Evolutionary conservation across 768 basidiomycete species (phyloP).

Genomic region (Favolaschia claudopus): DNA sequence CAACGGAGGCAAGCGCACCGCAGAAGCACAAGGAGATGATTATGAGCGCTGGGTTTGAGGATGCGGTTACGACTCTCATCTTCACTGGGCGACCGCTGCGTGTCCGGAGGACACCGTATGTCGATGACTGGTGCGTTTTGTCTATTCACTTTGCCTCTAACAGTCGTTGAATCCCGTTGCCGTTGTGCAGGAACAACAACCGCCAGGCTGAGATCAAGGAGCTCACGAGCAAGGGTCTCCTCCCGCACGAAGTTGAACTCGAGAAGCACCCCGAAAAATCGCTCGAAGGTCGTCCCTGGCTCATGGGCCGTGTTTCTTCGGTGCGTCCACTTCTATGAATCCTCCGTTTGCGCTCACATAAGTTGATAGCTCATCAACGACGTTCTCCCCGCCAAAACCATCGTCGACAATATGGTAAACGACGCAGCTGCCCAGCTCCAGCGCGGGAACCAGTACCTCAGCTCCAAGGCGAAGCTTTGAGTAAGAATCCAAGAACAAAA

Average conservation of each 20-base stretch:
- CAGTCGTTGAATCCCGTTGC: not conserved
- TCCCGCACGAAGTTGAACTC: constrained; percentile 77
- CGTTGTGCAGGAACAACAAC: constrained; percentile 71
- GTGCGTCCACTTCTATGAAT: constrained; percentile 8
- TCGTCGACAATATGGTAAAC: constrained; percentile 13
- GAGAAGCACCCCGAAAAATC: constrained; percentile 85
- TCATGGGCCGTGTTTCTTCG: constrained; percentile 85
- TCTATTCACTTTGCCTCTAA: not conserved
- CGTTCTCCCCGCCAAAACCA: constrained; percentile 80
- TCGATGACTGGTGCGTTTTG: constrained; percentile 75
- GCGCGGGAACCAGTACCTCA: not conserved
- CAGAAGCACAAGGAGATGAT: constrained; percentile 85
- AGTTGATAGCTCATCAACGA: constrained; percentile 62
- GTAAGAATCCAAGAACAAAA: not conserved
- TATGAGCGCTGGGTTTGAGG: constrained; percentile 75
- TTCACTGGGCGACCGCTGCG: constrained; percentile 91
- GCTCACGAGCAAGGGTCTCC: constrained; percentile 82
- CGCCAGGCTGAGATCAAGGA: constrained; percentile 82
- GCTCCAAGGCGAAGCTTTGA: constrained; percentile 52
- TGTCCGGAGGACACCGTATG: constrained; percentile 84
- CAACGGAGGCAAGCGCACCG: constrained; percentile 81
- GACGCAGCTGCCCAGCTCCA: constrained; percentile 2
- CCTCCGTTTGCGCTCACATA: not conserved
- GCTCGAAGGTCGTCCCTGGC: constrained; percentile 69
- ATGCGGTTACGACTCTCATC: constrained; percentile 85